phyloP scores from a whole-genome alignment of 2,329 filamentous ascomycete genomes.

The Fusarium euwallaceae region DNA sequence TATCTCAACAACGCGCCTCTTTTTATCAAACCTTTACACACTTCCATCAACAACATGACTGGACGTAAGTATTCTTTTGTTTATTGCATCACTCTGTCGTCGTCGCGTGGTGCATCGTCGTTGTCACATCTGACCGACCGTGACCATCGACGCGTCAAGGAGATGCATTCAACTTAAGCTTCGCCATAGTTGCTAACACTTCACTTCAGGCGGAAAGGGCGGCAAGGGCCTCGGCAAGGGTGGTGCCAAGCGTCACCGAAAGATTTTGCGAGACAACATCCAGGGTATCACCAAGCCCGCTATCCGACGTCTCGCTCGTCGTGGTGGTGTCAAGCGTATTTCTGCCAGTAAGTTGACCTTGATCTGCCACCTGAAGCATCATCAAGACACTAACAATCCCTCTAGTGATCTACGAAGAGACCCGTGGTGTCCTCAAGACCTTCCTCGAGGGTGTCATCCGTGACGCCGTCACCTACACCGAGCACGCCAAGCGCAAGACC shows the following conservation, averaged over 20 bases:
- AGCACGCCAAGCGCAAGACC: conserved; percentile 86
- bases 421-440: conserved; percentile 81
- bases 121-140: background rate
- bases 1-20: conserved; percentile 46
- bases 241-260: conserved; percentile 98
- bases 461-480: conserved; percentile 82
- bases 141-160: background rate
- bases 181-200: conserved; percentile 59
- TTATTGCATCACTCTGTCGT: conserved; percentile 8
- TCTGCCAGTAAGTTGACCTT: conserved; percentile 80
- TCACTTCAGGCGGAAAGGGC: conserved; percentile 83
- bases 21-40: conserved; percentile 43
- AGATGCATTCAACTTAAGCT: background rate
- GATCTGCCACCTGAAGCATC: fast-evolving
- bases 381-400: conserved; percentile 25
- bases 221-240: conserved; percentile 99
- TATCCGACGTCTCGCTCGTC: conserved; percentile 97
- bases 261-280: conserved; percentile 99
- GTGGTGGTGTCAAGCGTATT: conserved; percentile 99
- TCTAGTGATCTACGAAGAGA: conserved; percentile 82
- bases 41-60: conserved; percentile 70
- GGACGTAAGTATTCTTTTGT: conserved; percentile 71
- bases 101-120: background rate
- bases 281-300: conserved; percentile 99
- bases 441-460: conserved; percentile 84